Base-by-base conservation (phyloP, 331 rosid species). In the Quercus phellos region DNA sequence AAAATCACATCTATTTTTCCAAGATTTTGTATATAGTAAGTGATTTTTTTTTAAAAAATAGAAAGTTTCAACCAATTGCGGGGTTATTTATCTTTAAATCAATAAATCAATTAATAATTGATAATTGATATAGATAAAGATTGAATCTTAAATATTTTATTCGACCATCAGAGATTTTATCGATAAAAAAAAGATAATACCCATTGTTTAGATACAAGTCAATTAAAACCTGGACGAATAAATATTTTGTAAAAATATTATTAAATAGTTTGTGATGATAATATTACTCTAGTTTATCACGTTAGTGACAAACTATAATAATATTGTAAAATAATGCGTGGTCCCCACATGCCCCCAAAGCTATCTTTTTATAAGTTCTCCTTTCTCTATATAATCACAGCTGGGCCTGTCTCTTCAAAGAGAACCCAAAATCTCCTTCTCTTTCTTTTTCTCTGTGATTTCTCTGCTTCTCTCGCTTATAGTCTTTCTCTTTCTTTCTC, bases 41-140 rank as follows among this genome's bases (percentile, higher is more conserved):
- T 38, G 46, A 38, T 7, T 35, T 35, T 8, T 1, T 6, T 32
- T 24, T 1, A 24, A 24, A 2, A 38, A 22, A 22, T 22, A 22
- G 43, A 8, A 0, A 38, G 11, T 7, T 35, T 34, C 0, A 34
- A 0, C 42, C 26, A 24, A 24, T 24, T 24, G 26, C 1, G 1
- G 26, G 26, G 26, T 24, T 24, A 1, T 24, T 35, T 35, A 7
- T 7, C 0, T 22, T 22, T 22, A 22, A 22, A 22, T 22, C 24
- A 22, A 22, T 22, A 22, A n/a, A n/a, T n/a, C 0, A 6, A 35
- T 7, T 0, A 0, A 0, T 35, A 7, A 6, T 35, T 7, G 0
- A 0, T 35, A 7, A 6, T 35, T 7, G 0, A 0, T 0, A 0
- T 7, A 35, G 0, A 0, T 0, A 35, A 0, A 6, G 0, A 6